Percentiles rank a stretch among this genome's conserved stretches.
Evolutionary conservation across 2,329 filamentous ascomycete genomes (phyloP).

Genomic region (Alternaria viburni): DNA sequence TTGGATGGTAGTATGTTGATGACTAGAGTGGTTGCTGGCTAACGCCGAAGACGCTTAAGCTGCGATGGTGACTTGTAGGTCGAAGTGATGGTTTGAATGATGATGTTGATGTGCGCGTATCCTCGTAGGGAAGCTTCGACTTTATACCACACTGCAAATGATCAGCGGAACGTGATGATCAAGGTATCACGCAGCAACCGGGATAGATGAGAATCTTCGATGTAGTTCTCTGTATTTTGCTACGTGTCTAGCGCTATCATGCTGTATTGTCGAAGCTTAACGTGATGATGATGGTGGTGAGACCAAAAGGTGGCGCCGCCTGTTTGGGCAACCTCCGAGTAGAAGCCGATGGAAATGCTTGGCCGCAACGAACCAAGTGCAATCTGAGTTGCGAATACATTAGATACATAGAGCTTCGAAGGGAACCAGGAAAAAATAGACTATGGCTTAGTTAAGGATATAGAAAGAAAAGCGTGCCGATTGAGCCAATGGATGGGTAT

Average conservation of each 20-base stretch:
- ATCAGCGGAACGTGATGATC: background rate
- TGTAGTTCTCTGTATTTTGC: background rate
- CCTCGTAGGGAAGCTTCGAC: background rate
- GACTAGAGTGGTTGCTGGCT: background rate
- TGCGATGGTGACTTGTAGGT: background rate
- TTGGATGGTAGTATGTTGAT: background rate
- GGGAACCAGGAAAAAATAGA: no score
- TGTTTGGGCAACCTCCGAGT: background rate
- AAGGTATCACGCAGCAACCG: background rate
- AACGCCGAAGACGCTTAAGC: background rate
- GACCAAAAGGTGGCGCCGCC: conserved; percentile 7
- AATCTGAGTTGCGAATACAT: background rate
- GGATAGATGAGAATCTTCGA: background rate
- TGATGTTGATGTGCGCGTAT: background rate
- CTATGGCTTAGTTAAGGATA: no score
- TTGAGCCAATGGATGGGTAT: no score
- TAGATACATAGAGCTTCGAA: no score
- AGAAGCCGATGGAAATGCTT: background rate
- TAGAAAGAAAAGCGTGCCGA: no score
- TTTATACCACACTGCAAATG: background rate
- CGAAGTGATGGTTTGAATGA: background rate
- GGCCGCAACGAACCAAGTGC: background rate
- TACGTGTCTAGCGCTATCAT: background rate
- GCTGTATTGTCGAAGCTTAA: background rate
- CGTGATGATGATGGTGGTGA: conserved; percentile 6